Conservation (phyloP, 495 filamentous ascomycete species). For the Lasiosphaeria hispida region DNA sequence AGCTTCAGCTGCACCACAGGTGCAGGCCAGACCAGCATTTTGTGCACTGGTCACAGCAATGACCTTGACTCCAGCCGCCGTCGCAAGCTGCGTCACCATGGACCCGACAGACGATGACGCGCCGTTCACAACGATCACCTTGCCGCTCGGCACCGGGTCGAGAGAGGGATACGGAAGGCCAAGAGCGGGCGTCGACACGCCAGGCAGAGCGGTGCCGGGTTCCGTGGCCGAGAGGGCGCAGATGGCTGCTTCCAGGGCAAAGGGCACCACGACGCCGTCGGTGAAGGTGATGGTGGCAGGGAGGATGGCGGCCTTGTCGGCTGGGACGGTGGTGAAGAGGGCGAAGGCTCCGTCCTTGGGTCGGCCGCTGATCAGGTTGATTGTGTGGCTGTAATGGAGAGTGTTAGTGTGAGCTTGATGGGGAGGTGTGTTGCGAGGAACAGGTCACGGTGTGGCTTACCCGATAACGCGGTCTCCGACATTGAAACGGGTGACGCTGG, state of each 20-base stretch:
- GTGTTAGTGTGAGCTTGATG: not conserved
- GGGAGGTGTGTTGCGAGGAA: not conserved
- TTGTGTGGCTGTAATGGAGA: slow-evolving; percentile 37
- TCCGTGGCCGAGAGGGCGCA: slow-evolving; percentile 40
- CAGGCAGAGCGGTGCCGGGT: slow-evolving; percentile 26
- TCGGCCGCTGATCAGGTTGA: slow-evolving; percentile 37
- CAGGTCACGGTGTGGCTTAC: not conserved
- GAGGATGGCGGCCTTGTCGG: slow-evolving; percentile 31
- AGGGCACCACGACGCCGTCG: slow-evolving; percentile 44
- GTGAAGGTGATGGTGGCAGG: slow-evolving; percentile 34
- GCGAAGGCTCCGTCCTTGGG: slow-evolving; percentile 20
- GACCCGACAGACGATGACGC: slow-evolving; percentile 5
- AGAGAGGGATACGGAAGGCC: slow-evolving; percentile 37
- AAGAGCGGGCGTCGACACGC: slow-evolving; percentile 22
- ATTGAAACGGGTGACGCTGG: slow-evolving; percentile 38
- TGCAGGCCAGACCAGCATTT: slow-evolving; percentile 51
- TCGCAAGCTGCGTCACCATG: slow-evolving; percentile 6
- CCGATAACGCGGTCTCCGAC: slow-evolving; percentile 42
- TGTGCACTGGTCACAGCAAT: slow-evolving; percentile 51
- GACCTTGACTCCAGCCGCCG: slow-evolving; percentile 21
- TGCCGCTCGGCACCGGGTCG: slow-evolving; percentile 2
- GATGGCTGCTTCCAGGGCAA: slow-evolving; percentile 46
- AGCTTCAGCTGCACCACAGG: slow-evolving; percentile 50
- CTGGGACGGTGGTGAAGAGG: slow-evolving; percentile 10
- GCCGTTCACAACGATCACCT: slow-evolving; percentile 2